phyloP scores from a whole-genome alignment of 1,284 basidiomycete genomes.

The Athelia sp. region DNA sequence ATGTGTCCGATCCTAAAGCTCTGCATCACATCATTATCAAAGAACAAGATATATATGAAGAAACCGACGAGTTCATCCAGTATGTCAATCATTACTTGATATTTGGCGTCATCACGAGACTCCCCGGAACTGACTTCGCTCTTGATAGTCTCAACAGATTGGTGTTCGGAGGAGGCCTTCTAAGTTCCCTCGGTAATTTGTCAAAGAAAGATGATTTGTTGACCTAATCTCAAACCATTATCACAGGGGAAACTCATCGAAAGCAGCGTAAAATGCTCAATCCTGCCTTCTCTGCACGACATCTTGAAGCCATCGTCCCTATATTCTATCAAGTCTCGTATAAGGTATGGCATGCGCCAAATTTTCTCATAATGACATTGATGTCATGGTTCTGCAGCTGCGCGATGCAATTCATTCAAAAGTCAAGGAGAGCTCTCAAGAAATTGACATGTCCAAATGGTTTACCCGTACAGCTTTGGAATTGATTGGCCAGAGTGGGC shows the following conservation, averaged over 20 bases:
- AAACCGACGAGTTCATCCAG: constrained; percentile 29
- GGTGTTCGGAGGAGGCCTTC: constrained; percentile 32
- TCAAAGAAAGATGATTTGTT: neutral
- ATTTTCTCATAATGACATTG: too few relatives aligned
- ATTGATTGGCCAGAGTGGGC: constrained; percentile 20
- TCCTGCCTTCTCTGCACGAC: constrained; percentile 40
- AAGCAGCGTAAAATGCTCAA: constrained; percentile 43
- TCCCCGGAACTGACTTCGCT: constrained; percentile 9
- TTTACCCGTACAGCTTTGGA: constrained; percentile 30
- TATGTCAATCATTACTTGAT: constrained; percentile 16
- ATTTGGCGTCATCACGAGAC: too few relatives aligned
- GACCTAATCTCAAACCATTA: neutral
- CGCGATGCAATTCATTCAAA: constrained; percentile 19
- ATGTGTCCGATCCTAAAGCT: constrained; percentile 32
- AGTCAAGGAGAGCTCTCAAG: constrained; percentile 10
- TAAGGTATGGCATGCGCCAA: too few relatives aligned
- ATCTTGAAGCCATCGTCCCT: constrained; percentile 39
- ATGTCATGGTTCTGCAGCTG: constrained; percentile 5
- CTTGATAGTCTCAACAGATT: constrained; percentile 21
- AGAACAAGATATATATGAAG: constrained; percentile 28
- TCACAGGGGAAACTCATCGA: constrained; percentile 34
- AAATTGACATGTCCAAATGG: constrained; percentile 38
- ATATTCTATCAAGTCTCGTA: constrained; percentile 31
- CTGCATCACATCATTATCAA: constrained; percentile 35
- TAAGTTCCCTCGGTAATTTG: constrained; percentile 25